phyloP scores from a whole-genome alignment of 331 rosid genomes.

The Acacia pycnantha region DNA sequence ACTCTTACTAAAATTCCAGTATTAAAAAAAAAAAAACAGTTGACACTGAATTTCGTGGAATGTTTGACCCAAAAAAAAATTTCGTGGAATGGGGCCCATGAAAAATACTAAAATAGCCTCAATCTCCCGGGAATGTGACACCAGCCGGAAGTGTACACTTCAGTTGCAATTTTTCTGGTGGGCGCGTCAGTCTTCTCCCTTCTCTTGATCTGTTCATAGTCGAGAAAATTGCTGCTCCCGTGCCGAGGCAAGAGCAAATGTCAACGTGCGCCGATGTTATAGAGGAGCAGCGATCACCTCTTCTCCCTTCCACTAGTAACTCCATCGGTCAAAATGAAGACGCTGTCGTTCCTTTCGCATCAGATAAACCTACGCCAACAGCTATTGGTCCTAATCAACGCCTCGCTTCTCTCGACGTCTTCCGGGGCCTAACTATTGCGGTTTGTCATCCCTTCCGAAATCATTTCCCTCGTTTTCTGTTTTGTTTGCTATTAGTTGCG shows the following conservation, averaged over 20 bases:
- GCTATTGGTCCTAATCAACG: slow-evolving; percentile 52
- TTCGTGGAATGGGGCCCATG: too few relatives aligned
- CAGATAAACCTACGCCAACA: slow-evolving; percentile 28
- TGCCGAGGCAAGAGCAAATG: slow-evolving; percentile 27
- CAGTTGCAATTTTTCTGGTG: neutral
- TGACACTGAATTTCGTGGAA: too few relatives aligned
- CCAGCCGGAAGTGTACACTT: neutral
- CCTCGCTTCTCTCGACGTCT: slow-evolving; percentile 75
- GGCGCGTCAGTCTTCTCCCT: too few relatives aligned
- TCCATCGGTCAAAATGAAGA: slow-evolving; percentile 29
- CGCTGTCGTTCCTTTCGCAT: slow-evolving; percentile 25
- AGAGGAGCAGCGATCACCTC: slow-evolving; percentile 39
- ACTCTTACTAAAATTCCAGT: too few relatives aligned
- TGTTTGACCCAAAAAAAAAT: too few relatives aligned
- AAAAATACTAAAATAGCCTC: neutral
- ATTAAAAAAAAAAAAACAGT: too few relatives aligned
- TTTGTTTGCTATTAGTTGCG: neutral
- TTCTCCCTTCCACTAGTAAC: slow-evolving; percentile 3
- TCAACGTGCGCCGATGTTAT: slow-evolving; percentile 30
- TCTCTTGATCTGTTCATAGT: neutral
- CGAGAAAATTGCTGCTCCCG: neutral
- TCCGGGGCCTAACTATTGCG: slow-evolving; percentile 81
- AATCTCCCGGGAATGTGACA: neutral
- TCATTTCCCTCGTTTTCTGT: slow-evolving; percentile 1
- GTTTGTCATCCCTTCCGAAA: slow-evolving; percentile 31